These are phyloP conservation scores for Heliocybe sulcata DNA, from an alignment of 1,284 basidiomycete genomes.

Conservation along the genomic window DNA sequence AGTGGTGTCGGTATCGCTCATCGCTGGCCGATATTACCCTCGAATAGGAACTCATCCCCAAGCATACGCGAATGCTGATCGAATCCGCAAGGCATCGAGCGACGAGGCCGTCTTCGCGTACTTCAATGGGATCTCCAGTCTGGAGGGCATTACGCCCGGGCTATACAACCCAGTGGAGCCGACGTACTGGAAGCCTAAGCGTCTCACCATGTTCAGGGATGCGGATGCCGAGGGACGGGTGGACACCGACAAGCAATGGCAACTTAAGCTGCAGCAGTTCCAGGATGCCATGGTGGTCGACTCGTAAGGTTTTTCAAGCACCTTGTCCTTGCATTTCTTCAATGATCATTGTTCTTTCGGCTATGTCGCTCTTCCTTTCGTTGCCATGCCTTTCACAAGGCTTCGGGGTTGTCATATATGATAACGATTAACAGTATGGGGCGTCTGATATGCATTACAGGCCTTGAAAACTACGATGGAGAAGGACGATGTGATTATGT, in stretches of 20 bases:
- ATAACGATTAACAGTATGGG: no score
- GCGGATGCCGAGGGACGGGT: conserved; percentile 7
- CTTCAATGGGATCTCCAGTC: conserved; percentile 48
- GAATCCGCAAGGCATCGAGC: conserved; percentile 20
- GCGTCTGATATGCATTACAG: no score
- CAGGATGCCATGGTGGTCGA: neutral
- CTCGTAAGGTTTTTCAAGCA: neutral
- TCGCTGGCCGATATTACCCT: conserved; percentile 73
- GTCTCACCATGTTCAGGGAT: conserved; percentile 11
- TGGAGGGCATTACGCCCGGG: conserved; percentile 61
- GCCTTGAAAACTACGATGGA: no score
- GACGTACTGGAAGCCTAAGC: conserved; percentile 9
- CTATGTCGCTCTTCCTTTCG: no score
- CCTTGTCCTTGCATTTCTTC: no score
- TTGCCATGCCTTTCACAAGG: no score
- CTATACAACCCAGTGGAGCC: conserved; percentile 12
- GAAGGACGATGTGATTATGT: neutral
- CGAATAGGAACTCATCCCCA: conserved; percentile 50
- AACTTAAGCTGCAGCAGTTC: neutral
- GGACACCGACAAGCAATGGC: neutral
- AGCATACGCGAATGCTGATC: conserved; percentile 30
- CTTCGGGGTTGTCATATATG: no score
- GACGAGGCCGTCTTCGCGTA: conserved; percentile 28
- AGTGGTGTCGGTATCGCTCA: conserved; percentile 54
- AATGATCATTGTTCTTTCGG: no score